Percentiles rank a stretch among this genome's conserved stretches.
Conservation (phyloP, 371 early-diverging fungal species). For the Mortierella polycephala region DNA sequence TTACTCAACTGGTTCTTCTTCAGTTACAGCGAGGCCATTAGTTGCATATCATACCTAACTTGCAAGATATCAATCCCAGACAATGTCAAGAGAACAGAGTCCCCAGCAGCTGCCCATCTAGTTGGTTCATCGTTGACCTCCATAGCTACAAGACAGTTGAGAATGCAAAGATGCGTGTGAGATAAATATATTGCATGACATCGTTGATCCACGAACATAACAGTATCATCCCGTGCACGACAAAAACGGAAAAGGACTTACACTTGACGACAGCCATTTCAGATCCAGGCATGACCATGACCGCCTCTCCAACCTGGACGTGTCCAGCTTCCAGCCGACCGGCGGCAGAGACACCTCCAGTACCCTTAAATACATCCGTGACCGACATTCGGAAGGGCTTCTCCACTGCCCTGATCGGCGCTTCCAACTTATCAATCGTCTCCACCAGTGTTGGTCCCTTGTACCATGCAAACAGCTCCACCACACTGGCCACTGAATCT, state of each 20-base stretch:
- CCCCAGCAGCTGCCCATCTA: slow-evolving; percentile 95
- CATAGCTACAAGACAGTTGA: slow-evolving; percentile 59
- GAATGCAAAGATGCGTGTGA: slow-evolving; percentile 1
- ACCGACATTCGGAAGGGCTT: slow-evolving; percentile 87
- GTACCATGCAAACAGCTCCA: slow-evolving; percentile 25
- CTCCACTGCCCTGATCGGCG: slow-evolving; percentile 80
- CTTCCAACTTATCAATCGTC: slow-evolving; percentile 72
- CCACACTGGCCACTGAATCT: slow-evolving; percentile 28
- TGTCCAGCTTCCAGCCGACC: slow-evolving; percentile 90
- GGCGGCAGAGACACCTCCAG: slow-evolving; percentile 78
- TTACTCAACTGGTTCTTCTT: no score
- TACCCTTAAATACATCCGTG: slow-evolving; percentile 87
- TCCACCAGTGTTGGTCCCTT: slow-evolving; percentile 57
- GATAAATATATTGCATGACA: not conserved
- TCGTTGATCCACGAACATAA: not conserved
- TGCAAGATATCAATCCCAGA: slow-evolving; percentile 84
- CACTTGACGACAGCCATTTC: slow-evolving; percentile 83
- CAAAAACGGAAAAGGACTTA: slow-evolving; percentile 30
- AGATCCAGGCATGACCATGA: slow-evolving; percentile 85
- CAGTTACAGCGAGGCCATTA: no score
- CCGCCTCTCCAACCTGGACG: slow-evolving; percentile 86
- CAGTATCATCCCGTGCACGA: no score
- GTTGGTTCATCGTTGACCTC: slow-evolving; percentile 77
- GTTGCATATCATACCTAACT: slow-evolving; percentile 62
- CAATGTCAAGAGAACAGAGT: slow-evolving; percentile 83